Percentiles rank a stretch among this genome's conserved stretches.
phyloP scores from a whole-genome alignment of 2,329 filamentous ascomycete genomes.

The Exophiala viscosa region DNA sequence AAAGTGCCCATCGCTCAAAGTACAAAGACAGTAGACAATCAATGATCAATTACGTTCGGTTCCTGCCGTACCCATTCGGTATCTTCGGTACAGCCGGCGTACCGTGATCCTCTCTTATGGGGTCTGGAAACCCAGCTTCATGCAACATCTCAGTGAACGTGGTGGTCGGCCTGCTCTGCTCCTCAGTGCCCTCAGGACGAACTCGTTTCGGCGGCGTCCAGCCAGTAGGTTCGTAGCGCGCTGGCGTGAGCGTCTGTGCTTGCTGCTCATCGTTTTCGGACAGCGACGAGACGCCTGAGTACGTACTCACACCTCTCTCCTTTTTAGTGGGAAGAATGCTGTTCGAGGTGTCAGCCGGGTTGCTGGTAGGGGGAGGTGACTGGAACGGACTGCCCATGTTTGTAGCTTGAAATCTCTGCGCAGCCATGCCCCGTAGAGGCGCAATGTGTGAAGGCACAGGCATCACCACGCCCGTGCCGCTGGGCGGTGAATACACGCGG shows the following conservation, averaged over 20 bases:
- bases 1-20: conserved; percentile 1
- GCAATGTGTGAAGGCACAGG: conserved; percentile 21
- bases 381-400: conserved; percentile 27
- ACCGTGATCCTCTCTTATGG: conserved; percentile 11
- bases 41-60: conserved; percentile 6
- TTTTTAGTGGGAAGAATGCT: conserved; percentile 6
- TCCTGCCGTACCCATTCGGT: conserved; percentile 19
- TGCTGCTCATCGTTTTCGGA: conserved; percentile 1
- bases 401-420: conserved; percentile 15
- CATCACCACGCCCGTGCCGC: conserved; percentile 26
- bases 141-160: conserved; percentile 29
- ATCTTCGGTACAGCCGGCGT: conserved; percentile 23
- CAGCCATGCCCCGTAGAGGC: conserved; percentile 24
- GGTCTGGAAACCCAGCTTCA: conserved; percentile 26
- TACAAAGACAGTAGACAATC: not conserved
- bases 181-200: not conserved
- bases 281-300: conserved; percentile 13
- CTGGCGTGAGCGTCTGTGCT: conserved; percentile 19
- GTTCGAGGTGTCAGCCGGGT: conserved; percentile 5
- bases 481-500: conserved; percentile 44
- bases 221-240: conserved; percentile 19
- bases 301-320: conserved; percentile 16
- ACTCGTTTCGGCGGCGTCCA: conserved; percentile 12
- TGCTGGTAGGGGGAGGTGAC: conserved; percentile 19
- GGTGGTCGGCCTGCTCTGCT: conserved; percentile 22